phyloP scores from a whole-genome alignment of 805 yeast genomes.

The Brettanomyces anomalus region DNA sequence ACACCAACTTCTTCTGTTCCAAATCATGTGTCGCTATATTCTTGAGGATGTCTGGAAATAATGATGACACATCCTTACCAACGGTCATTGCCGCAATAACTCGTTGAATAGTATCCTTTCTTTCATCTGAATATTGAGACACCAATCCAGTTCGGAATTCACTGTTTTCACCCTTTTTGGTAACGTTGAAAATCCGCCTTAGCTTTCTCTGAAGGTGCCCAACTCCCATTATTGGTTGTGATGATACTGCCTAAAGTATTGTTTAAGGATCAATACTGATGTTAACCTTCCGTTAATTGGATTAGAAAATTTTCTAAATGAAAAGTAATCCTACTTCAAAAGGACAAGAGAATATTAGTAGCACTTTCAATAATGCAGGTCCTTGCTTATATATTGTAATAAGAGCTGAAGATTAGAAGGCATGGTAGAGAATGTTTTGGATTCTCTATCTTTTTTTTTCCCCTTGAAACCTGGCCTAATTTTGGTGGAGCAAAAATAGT shows the following conservation, averaged over 20 bases:
- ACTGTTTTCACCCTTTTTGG: constrained; percentile 69
- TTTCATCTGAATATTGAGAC: constrained; percentile 87
- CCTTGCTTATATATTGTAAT: too few relatives aligned
- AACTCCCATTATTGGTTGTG: constrained; percentile 6
- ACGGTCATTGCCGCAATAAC: constrained; percentile 98
- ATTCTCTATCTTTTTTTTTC: too few relatives aligned
- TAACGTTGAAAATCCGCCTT: constrained; percentile 48
- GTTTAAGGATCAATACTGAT: background rate
- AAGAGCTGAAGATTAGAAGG: too few relatives aligned
- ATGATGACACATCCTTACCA: constrained; percentile 90
- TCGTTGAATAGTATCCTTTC: constrained; percentile 94
- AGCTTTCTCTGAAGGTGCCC: constrained; percentile 39
- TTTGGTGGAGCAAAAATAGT: too few relatives aligned
- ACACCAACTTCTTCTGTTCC: constrained; percentile 94
- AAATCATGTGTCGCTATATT: constrained; percentile 95
- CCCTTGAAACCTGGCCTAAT: too few relatives aligned
- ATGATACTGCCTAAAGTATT: background rate
- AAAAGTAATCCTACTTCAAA: too few relatives aligned
- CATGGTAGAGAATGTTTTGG: too few relatives aligned
- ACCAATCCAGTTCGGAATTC: constrained; percentile 87
- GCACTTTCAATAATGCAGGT: too few relatives aligned
- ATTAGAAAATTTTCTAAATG: too few relatives aligned
- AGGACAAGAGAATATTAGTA: too few relatives aligned
- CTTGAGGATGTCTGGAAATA: constrained; percentile 93
- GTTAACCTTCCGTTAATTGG: too few relatives aligned